phyloP scores from a whole-genome alignment of 345 rosid species.

The Schrenkiella parvula region DNA sequence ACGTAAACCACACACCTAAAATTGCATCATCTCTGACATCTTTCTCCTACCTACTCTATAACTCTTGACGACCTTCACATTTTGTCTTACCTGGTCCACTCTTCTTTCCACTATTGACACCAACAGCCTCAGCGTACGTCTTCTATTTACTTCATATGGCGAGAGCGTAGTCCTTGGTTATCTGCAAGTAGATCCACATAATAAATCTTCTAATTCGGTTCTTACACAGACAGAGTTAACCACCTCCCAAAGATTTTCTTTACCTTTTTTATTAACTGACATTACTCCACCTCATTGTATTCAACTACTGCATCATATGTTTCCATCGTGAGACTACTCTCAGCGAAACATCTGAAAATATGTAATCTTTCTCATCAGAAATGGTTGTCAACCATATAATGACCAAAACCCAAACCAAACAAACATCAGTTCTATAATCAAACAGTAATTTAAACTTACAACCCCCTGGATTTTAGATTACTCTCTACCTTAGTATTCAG shows the following conservation, averaged over 20 bases:
- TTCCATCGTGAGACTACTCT: conserved; percentile 55
- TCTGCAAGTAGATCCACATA: neutral
- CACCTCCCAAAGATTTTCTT: neutral
- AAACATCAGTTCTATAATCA: neutral
- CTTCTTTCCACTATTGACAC: neutral
- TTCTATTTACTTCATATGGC: neutral
- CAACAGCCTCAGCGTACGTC: neutral
- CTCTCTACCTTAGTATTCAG: neutral
- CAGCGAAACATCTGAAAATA: conserved; percentile 56
- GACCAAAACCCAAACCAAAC: neutral
- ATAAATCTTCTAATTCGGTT: neutral
- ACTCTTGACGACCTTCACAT: conserved; percentile 8
- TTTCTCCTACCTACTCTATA: conserved; percentile 16
- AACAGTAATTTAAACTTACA: neutral
- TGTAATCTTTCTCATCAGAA: conserved; percentile 9
- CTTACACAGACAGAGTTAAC: neutral
- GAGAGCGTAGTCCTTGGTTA: neutral
- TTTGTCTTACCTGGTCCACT: neutral
- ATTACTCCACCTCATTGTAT: conserved; percentile 35
- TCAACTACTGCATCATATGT: conserved; percentile 62
- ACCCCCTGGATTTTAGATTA: neutral
- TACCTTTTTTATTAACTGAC: neutral
- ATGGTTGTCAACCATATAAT: neutral
- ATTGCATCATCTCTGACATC: conserved; percentile 23
- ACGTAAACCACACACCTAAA: conserved; percentile 1